Evolutionary conservation across 305 asterid genomes (phyloP), one percentile per base, ranked within the genome.

Genomic region (Solanum hybrid): DNA sequence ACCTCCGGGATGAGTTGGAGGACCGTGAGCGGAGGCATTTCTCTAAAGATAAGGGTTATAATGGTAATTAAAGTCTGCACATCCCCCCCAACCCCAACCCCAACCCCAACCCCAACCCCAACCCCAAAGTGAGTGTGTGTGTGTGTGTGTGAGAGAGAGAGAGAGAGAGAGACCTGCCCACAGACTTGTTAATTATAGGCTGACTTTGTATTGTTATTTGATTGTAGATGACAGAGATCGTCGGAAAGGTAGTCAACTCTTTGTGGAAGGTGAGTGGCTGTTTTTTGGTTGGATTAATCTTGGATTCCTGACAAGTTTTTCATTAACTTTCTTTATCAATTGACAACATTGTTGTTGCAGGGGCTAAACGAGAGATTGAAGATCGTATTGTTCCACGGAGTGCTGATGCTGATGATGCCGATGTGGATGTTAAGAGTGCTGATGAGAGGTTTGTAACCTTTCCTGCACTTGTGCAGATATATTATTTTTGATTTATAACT

Each of bases 1-100:
- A 96, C 91, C 98, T 96, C 34, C 93, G 98, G 75, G 97, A 96
- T 5, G 98, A 96, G 93, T 91, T 96, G 91, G 99, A 94, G 89
- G 98, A 95, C 6, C 94, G 97, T 34, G 98, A 97, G 93, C 94
- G 97, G 90, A 95, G 96, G 94, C 99, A 96, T 92, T 97, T 84
- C 42, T 91, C 95, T 1, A 96, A 94, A 91, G 98, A 96, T 92
- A 89, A 91, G 95, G 64, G 90, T 34, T 92, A 89, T 87, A 84
- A 31, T 82, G 91, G 90, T 89, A 85, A 26, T 22, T 46, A 37
- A 27, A 76, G 77, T 79, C 17, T 42, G 32, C 12, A 40, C 73
- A 73, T 22, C 6, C 27, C 14, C 29, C 32, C n/a, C 12, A 29
- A 40, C 13, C 72, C 32, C 12, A 51, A 16, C 22, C 66, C 64